phyloP scores from a whole-genome alignment of 2,329 filamentous ascomycete genomes.

The Alternaria gaisen region DNA sequence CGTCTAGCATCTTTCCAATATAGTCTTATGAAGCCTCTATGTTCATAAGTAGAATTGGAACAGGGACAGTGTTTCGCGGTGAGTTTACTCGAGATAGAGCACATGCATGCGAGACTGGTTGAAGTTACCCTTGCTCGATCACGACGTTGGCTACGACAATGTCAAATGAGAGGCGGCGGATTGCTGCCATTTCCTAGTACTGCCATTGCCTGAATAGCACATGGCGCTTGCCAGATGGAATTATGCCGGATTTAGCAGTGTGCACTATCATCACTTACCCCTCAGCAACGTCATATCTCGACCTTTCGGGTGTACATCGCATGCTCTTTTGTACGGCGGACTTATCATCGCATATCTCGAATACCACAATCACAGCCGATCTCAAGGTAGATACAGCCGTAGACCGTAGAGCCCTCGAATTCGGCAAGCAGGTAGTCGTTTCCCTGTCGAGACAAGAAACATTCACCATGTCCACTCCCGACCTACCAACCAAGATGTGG shows the following conservation, averaged over 20 bases:
- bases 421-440: background rate
- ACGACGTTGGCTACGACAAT: background rate
- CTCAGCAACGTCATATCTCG: background rate
- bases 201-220: background rate
- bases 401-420: background rate
- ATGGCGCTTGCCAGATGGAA: background rate
- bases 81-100: background rate
- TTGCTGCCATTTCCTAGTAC: background rate
- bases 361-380: background rate
- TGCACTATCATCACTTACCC: background rate
- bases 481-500: constrained; percentile 57
- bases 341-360: background rate
- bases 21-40: background rate
- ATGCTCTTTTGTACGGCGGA: no score
- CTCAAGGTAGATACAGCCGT: background rate
- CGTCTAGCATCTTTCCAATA: background rate
- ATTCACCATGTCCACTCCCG: constrained; percentile 17
- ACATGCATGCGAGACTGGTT: background rate
- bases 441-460: background rate
- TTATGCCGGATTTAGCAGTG: background rate
- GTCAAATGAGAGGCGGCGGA: background rate
- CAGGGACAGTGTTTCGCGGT: background rate
- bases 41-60: background rate
- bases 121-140: background rate
- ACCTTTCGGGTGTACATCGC: background rate